A percentile compares a stretch with the other conserved stretches of the same genome.
Conservation (phyloP, 192 early-diverging fungal species). For the Phlyctochytrium bullatum region DNA sequence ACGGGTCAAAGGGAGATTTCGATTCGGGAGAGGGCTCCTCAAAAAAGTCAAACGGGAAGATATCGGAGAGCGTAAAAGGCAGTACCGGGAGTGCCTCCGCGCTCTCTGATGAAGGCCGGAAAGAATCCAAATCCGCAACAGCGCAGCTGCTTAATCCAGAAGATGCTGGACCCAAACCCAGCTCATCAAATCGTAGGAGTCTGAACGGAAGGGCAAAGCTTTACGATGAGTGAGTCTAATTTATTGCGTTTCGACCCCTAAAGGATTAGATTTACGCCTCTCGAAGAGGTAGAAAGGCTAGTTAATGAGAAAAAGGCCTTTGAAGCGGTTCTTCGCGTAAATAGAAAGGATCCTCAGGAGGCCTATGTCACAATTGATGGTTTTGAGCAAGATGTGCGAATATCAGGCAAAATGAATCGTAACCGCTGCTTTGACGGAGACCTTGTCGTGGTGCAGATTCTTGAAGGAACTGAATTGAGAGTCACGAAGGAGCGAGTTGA, state of each 20-base stretch:
- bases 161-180: not conserved
- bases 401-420: slow-evolving; percentile 69
- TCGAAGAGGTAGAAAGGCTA: slow-evolving; percentile 22
- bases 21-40: too few species aligned
- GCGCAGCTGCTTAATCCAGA: not conserved
- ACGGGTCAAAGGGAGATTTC: too few species aligned
- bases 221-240: not conserved
- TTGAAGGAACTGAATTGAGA: slow-evolving; percentile 66
- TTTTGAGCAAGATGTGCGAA: slow-evolving; percentile 66
- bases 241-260: not conserved
- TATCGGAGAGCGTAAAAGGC: too few species aligned
- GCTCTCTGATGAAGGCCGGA: not conserved
- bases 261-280: slow-evolving; percentile 23
- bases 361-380: slow-evolving; percentile 82
- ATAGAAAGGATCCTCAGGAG: slow-evolving; percentile 78
- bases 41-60: too few species aligned
- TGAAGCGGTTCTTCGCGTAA: slow-evolving; percentile 80
- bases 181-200: not conserved
- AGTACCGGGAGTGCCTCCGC: not conserved
- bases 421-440: slow-evolving; percentile 87
- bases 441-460: slow-evolving; percentile 69
- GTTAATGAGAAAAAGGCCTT: slow-evolving; percentile 44
- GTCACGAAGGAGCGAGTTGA: slow-evolving; percentile 55
- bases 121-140: not conserved
- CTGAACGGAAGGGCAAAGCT: not conserved